phyloP scores from a whole-genome alignment of 768 basidiomycete genomes.

The Mrakia hoshinonis region DNA sequence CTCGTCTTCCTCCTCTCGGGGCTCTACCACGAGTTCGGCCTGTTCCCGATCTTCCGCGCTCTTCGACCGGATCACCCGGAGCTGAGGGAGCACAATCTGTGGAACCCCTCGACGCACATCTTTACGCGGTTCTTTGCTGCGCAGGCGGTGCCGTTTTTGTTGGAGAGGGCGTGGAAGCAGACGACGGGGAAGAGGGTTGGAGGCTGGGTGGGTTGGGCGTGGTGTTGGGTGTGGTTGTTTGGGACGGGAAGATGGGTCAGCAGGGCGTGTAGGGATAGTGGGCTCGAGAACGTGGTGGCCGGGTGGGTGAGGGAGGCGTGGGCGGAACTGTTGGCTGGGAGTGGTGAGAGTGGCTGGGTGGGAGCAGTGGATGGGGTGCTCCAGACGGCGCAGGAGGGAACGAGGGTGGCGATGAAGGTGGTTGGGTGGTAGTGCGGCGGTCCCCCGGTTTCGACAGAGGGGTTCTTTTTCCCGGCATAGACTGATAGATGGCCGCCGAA shows the following conservation, averaged over 20 bases:
- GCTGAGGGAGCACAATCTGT: too few relatives aligned
- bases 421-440: too few relatives aligned
- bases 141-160: background rate
- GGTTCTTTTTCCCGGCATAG: too few relatives aligned
- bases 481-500: too few relatives aligned
- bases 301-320: too few relatives aligned
- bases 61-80: background rate
- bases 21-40: background rate
- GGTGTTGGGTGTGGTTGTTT: background rate
- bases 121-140: background rate
- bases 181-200: background rate
- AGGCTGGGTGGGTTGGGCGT: background rate
- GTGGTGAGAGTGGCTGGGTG: too few relatives aligned
- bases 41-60: background rate
- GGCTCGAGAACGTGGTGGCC: too few relatives aligned
- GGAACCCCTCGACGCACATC: background rate
- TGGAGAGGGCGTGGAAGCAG: background rate
- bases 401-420: too few relatives aligned
- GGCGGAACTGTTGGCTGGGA: too few relatives aligned
- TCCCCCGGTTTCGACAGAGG: too few relatives aligned
- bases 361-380: too few relatives aligned
- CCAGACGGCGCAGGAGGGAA: too few relatives aligned
- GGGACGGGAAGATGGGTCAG: background rate
- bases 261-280: slow-evolving; percentile 5
- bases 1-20: slow-evolving; percentile 1